Evolutionary conservation across 73 alveolate species (phyloP), one percentile per base, ranked within the genome.

Genomic region (Uronychia binucleata): DNA sequence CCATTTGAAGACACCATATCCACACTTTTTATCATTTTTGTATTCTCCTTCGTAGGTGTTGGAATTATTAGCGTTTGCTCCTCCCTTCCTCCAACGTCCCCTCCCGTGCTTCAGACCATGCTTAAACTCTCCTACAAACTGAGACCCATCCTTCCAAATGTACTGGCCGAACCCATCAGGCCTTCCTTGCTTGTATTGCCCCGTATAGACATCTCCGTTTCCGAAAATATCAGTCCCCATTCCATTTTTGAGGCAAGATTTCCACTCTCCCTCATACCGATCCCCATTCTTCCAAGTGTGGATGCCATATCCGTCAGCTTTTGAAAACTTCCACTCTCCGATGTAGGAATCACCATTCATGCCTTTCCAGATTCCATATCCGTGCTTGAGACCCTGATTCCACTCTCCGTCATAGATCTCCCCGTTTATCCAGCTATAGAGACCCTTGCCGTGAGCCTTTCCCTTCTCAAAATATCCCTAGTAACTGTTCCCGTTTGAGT

Each of bases 141-240:
- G 35, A 79, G 92, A 60, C 26, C 97, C 95, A 75, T 92, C 88
- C 33, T 88, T 85, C 94, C 94, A 92, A 59, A 84, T 77, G 59
- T 92, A 92, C 33, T 85, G 86, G 26, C 97, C 97, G 33, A 30
- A 80, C 5, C 97, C 97, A 80, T 92, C 93, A 1, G 97, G 95
- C 57, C 79, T 86, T 13, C 95, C 97, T 67, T 85, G 74, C 8
- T 90, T 67, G 82, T 82, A 88, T 26, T 87, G 77, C 0, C 97
- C 97, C 0, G 86, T 86, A 75, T 92, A 92, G 13, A 46, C 35
- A 67, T 92, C 97, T 28, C 97, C 97, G 78, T 92, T 92, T 31
- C 76, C 31, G 35, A 92, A 89, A 33, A 74, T 29, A 34, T 89
- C 94, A 35, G 79, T 57, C 0, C 95, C 97, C 34, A 76, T 88